Evolutionary conservation across 1,284 basidiomycete genomes (phyloP).

Genomic region (Ustilago shanxiensis): DNA sequence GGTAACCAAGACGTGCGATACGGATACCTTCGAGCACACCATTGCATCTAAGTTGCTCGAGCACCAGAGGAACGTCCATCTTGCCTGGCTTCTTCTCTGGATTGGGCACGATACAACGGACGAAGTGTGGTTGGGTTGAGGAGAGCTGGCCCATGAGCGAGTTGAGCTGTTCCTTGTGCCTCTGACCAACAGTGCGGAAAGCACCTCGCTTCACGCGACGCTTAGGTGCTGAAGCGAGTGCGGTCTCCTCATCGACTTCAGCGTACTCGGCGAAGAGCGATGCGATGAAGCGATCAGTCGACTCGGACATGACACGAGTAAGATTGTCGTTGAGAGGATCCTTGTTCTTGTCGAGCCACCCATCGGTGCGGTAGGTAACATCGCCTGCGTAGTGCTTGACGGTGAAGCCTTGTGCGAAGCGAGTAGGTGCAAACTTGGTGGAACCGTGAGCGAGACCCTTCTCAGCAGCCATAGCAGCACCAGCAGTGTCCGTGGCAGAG

Average conservation of each 20-base stretch:
- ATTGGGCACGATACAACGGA: conserved; percentile 98
- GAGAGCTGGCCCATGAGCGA: conserved; percentile 92
- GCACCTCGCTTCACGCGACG: conserved; percentile 94
- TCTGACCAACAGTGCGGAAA: conserved; percentile 93
- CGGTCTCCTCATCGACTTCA: conserved; percentile 75
- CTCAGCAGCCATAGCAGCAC: conserved; percentile 54
- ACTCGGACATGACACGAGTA: conserved; percentile 86
- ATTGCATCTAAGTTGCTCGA: conserved; percentile 97
- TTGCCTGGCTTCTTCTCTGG: conserved; percentile 89
- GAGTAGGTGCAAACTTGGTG: conserved; percentile 84
- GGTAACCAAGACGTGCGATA: conserved; percentile 96
- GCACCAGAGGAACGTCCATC: conserved; percentile 91
- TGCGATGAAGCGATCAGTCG: conserved; percentile 85
- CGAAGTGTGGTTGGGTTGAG: conserved; percentile 97
- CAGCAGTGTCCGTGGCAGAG: conserved; percentile 49
- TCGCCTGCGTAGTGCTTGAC: conserved; percentile 96
- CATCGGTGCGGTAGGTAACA: conserved; percentile 94
- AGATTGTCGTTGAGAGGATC: conserved; percentile 98
- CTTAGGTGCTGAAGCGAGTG: conserved; percentile 66
- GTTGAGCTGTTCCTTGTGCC: conserved; percentile 95
- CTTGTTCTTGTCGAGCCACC: conserved; percentile 99
- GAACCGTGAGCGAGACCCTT: conserved; percentile 70
- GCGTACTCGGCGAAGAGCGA: conserved; percentile 86
- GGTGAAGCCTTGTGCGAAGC: conserved; percentile 93
- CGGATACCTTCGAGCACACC: conserved; percentile 99